Conservation (phyloP, 345 rosid species). For the Mangifera indica region DNA sequence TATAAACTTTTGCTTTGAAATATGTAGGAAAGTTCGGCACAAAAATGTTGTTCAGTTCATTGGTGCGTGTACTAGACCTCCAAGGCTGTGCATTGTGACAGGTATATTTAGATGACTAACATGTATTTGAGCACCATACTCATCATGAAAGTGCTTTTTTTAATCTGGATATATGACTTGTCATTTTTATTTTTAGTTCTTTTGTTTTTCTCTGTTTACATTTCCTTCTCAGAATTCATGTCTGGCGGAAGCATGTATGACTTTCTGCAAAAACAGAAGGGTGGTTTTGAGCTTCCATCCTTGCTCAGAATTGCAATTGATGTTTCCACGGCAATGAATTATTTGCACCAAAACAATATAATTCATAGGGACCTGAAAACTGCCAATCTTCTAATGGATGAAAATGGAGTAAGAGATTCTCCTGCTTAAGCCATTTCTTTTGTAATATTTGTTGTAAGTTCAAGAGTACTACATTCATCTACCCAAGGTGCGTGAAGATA, state of each 20-base stretch:
- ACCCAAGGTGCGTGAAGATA: neutral
- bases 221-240: slow-evolving; percentile 51
- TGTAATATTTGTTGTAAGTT: neutral
- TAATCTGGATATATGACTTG: neutral
- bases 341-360: slow-evolving; percentile 58
- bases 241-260: slow-evolving; percentile 68
- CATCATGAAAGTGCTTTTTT: neutral
- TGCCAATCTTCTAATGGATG: slow-evolving; percentile 75
- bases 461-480: neutral
- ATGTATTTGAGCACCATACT: neutral
- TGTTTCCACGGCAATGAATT: slow-evolving; percentile 67
- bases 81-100: slow-evolving; percentile 56
- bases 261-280: slow-evolving; percentile 57
- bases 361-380: slow-evolving; percentile 63
- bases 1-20: slow-evolving; percentile 14
- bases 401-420: slow-evolving; percentile 51
- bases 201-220: neutral
- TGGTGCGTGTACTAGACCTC: slow-evolving; percentile 62
- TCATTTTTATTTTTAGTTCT: neutral
- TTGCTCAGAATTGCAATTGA: slow-evolving; percentile 62
- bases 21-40: slow-evolving; percentile 59
- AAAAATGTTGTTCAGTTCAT: slow-evolving; percentile 60
- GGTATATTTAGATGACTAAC: slow-evolving; percentile 33
- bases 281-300: slow-evolving; percentile 44
- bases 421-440: slow-evolving; percentile 12